A percentile compares a stretch with the other conserved stretches of the same genome.
phyloP scores from a whole-genome alignment of 495 filamentous ascomycete species.

The Hypoxylon subgilvum region DNA sequence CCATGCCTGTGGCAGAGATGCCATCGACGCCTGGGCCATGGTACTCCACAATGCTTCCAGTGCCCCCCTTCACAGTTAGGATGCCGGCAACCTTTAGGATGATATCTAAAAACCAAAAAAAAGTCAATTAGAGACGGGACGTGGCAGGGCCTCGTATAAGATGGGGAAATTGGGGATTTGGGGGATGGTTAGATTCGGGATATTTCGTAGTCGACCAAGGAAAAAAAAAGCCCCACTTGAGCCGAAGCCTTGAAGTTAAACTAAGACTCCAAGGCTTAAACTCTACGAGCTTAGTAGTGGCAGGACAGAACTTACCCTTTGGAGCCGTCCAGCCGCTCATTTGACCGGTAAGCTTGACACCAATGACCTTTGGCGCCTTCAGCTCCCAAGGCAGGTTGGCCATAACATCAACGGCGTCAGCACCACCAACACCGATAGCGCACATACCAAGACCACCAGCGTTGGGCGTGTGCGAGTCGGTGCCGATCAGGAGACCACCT shows the following conservation, averaged over 20 bases:
- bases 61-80: slow-evolving; percentile 97
- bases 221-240: too few relatives aligned
- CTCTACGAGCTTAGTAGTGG: too few relatives aligned
- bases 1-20: slow-evolving; percentile 68
- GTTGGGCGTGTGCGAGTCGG: slow-evolving; percentile 98
- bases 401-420: slow-evolving; percentile 99
- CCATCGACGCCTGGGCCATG: slow-evolving; percentile 82
- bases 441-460: slow-evolving; percentile 95
- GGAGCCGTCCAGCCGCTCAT: slow-evolving; percentile 93
- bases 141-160: too few relatives aligned
- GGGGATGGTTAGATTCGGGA: too few relatives aligned
- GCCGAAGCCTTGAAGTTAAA: too few relatives aligned
- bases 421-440: slow-evolving; percentile 97
- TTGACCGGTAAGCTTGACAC: slow-evolving; percentile 89
- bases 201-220: too few relatives aligned
- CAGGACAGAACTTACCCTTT: slow-evolving; percentile 66
- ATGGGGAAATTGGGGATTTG: too few relatives aligned
- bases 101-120: slow-evolving; percentile 66
- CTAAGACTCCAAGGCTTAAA: too few relatives aligned
- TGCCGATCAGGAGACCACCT: slow-evolving; percentile 96
- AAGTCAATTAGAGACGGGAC: slow-evolving; percentile 13
- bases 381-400: slow-evolving; percentile 97
- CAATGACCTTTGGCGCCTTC: slow-evolving; percentile 97
- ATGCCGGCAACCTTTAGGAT: slow-evolving; percentile 98
- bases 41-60: slow-evolving; percentile 96